Conservation (phyloP, 352 stramenopile genomes). For the Chrysophaeum taylorii region DNA sequence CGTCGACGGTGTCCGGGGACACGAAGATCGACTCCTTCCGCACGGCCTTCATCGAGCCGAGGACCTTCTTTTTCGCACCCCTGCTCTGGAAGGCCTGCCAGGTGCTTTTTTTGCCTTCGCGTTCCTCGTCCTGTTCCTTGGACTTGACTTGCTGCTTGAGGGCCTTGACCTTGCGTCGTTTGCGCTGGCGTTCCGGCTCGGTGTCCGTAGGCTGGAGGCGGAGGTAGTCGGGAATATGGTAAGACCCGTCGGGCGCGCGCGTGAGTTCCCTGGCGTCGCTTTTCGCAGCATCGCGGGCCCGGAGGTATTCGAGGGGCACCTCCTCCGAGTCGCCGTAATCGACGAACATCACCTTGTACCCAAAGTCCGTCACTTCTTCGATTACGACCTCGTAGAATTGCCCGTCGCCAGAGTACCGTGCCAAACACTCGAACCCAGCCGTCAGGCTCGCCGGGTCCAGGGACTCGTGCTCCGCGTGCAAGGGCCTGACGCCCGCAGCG, state of each 20-base stretch:
- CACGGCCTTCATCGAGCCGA: conserved; percentile 57
- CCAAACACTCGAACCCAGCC: conserved; percentile 49
- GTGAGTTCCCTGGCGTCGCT: not conserved
- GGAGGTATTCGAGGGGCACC: conserved; percentile 65
- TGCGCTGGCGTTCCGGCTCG: conserved; percentile 66
- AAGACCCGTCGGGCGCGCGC: not conserved
- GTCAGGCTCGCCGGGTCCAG: conserved; percentile 33
- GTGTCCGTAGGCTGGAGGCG: conserved; percentile 62
- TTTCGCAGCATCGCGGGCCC: conserved; percentile 20
- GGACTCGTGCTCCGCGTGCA: conserved; percentile 28
- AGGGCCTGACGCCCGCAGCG: not conserved
- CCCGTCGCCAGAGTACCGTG: conserved; percentile 55
- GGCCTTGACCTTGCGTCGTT: conserved; percentile 68
- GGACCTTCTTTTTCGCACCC: conserved; percentile 57
- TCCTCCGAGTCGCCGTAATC: conserved; percentile 69
- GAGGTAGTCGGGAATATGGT: conserved; percentile 57
- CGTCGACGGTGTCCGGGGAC: conserved; percentile 57
- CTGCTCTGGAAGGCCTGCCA: conserved; percentile 71
- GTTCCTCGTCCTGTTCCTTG: conserved; percentile 53
- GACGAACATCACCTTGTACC: conserved; percentile 61
- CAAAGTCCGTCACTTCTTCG: conserved; percentile 46
- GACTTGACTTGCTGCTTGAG: conserved; percentile 64
- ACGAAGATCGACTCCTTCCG: conserved; percentile 67
- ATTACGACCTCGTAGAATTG: conserved; percentile 56
- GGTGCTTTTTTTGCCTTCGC: conserved; percentile 64